These are phyloP conservation scores for Paracamarosporium sp. DNA, from an alignment of 2,329 filamentous ascomycete species.

Conservation along the genomic window DNA sequence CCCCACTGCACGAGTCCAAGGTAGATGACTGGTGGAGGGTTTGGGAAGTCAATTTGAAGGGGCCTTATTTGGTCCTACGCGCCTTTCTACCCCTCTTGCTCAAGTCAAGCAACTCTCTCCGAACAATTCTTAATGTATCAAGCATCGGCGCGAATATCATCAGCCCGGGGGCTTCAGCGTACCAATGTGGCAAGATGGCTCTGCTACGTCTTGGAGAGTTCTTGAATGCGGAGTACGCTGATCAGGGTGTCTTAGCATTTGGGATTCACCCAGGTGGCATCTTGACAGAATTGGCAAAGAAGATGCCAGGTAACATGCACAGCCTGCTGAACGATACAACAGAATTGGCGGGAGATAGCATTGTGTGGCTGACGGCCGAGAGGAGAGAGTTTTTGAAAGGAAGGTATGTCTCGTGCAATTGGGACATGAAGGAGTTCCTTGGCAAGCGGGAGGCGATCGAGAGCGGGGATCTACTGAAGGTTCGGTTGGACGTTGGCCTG, in stretches of 20 bases:
- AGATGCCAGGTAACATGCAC: neutral
- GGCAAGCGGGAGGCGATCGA: conserved; percentile 30
- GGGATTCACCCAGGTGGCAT: conserved; percentile 22
- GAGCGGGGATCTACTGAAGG: conserved; percentile 28
- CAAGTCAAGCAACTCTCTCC: conserved; percentile 24
- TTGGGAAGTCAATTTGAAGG: conserved; percentile 57
- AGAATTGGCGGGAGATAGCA: conserved; percentile 18
- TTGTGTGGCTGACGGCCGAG: conserved; percentile 31
- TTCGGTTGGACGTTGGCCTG: conserved; percentile 14
- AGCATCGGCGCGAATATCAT: conserved; percentile 50
- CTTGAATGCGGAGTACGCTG: conserved; percentile 47
- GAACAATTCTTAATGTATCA: conserved; percentile 51
- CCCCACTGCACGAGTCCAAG: neutral
- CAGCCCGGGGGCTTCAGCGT: conserved; percentile 33
- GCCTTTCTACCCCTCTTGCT: conserved; percentile 53
- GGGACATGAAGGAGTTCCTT: conserved; percentile 33
- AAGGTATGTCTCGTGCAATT: conserved; percentile 28
- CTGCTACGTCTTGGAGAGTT: conserved; percentile 57
- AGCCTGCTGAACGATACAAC: neutral
- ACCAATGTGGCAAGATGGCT: conserved; percentile 58
- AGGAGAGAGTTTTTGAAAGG: conserved; percentile 28
- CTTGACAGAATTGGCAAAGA: neutral
- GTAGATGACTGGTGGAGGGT: conserved; percentile 47
- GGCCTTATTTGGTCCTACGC: conserved; percentile 51
- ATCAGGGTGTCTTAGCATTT: conserved; percentile 15